phyloP scores from a whole-genome alignment of 352 stramenopile genomes.

The Phytophthora palmivora region DNA sequence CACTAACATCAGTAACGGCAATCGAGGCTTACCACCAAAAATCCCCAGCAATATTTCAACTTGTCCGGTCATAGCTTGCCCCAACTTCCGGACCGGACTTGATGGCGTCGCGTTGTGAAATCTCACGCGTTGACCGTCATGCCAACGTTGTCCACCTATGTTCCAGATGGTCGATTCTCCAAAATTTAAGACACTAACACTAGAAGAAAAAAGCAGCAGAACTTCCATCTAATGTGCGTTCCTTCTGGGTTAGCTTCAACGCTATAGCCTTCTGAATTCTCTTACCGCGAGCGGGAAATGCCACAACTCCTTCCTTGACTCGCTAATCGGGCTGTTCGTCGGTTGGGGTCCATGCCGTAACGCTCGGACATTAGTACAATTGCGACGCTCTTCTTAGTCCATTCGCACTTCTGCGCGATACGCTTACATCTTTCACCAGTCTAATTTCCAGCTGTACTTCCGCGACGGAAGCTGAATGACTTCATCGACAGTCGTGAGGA shows the following conservation, averaged over 20 bases:
- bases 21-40: neutral
- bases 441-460: conserved; percentile 64
- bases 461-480: conserved; percentile 73
- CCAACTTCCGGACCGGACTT: neutral
- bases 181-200: neutral
- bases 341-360: conserved; percentile 6
- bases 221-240: conserved; percentile 47
- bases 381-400: conserved; percentile 26
- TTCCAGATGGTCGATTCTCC: neutral
- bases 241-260: conserved; percentile 30
- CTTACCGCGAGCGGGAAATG: conserved; percentile 14
- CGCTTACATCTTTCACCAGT: conserved; percentile 31
- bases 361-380: conserved; percentile 18
- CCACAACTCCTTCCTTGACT: conserved; percentile 31
- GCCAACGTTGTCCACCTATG: neutral
- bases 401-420: conserved; percentile 33
- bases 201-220: conserved; percentile 32
- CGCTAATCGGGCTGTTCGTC: conserved; percentile 20
- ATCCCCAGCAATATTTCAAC: neutral
- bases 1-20: neutral
- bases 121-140: neutral
- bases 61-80: neutral
- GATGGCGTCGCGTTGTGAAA: neutral
- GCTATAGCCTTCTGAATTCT: conserved; percentile 16
- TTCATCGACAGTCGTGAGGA: conserved; percentile 76